phyloP scores from a whole-genome alignment of 805 yeast genomes.

The Saccharomycopsis oosterbeekiorum region DNA sequence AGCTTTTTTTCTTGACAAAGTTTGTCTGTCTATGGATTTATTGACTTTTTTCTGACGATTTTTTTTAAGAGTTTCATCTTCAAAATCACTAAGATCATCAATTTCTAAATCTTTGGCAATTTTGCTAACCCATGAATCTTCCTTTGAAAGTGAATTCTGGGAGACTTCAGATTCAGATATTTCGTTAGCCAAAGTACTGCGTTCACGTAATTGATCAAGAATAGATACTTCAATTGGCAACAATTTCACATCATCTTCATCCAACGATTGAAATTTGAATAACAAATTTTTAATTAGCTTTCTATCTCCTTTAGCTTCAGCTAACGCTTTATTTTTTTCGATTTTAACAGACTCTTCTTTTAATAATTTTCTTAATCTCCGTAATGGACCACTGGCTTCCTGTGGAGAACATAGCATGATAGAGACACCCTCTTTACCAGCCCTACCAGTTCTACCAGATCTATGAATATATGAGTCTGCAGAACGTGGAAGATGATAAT shows the following conservation, averaged over 20 bases:
- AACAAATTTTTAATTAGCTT: neutral
- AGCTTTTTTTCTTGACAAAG: conserved; percentile 35
- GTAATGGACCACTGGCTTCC: conserved; percentile 82
- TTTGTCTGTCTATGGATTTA: conserved; percentile 43
- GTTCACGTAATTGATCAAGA: conserved; percentile 55
- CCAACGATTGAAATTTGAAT: conserved; percentile 12
- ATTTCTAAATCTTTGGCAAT: conserved; percentile 93
- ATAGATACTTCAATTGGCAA: conserved; percentile 73
- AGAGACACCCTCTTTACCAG: conserved; percentile 88
- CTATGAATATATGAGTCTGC: conserved; percentile 94
- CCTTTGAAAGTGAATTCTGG: conserved; percentile 50
- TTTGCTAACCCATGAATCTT: conserved; percentile 70
- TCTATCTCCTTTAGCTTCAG: conserved; percentile 29
- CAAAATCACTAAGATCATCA: conserved; percentile 58
- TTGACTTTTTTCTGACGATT: conserved; percentile 47
- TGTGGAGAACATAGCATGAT: conserved; percentile 88
- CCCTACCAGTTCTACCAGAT: conserved; percentile 98
- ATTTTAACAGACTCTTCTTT: conserved; percentile 18
- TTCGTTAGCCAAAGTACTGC: conserved; percentile 60
- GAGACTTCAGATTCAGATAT: conserved; percentile 66
- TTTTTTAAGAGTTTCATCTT: conserved; percentile 56
- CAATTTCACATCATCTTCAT: conserved; percentile 40
- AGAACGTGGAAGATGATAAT: conserved; percentile 87
- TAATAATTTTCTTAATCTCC: conserved; percentile 50
- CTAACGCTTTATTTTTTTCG: conserved; percentile 22